Base-by-base conservation (phyloP, 495 filamentous ascomycete genomes). In the Trichoderma parareesei region DNA sequence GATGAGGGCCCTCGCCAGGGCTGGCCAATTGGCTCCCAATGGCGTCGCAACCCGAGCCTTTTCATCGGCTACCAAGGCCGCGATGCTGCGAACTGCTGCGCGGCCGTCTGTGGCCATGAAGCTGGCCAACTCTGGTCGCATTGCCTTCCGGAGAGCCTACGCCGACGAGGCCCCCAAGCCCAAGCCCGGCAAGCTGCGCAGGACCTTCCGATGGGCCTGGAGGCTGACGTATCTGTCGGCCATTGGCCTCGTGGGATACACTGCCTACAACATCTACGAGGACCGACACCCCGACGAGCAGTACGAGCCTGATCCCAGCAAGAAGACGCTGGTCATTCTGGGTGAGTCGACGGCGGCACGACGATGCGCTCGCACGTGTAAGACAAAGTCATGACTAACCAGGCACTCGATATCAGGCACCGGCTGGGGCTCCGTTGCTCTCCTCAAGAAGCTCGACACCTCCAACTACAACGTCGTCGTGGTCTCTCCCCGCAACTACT, bases 391-490 rank as follows among this genome's bases (percentile, higher is more conserved):
- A 3, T 20, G n/a, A 16, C 42, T 14, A 62, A 16, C 38, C 27
- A 11, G 11, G 10, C n/a, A n/a, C 35, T 10, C 61, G 41, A 35
- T 20, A 46, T 18, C 65, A 96, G 91, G 93, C 69, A 95, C 92
- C 69, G 94, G 94, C 70, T 99, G 94, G 94, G 94, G 95, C 65
- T 88, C 93, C 14, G 91, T 99, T 66, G 94, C 93, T 65, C 87
- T 99, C 46, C 85, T 99, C 67, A 99, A 99, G 87, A 96, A 93
- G 72, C 87, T 98, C 71, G 95, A 98, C 74, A 96, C 94, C 59
- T 88, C 93, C 71, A 95, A 97, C 83, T 98, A 97, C 84, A 98
- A 98, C 78, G 94, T 98, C 73, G 77, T 97, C 77, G 90, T 98
- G 69, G 89, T 92, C 75, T 97, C 93, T 49, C 94, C 94, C 64